Evolutionary conservation across 1,284 basidiomycete genomes (phyloP).

Genomic region (Cryptococcus hybrid): DNA sequence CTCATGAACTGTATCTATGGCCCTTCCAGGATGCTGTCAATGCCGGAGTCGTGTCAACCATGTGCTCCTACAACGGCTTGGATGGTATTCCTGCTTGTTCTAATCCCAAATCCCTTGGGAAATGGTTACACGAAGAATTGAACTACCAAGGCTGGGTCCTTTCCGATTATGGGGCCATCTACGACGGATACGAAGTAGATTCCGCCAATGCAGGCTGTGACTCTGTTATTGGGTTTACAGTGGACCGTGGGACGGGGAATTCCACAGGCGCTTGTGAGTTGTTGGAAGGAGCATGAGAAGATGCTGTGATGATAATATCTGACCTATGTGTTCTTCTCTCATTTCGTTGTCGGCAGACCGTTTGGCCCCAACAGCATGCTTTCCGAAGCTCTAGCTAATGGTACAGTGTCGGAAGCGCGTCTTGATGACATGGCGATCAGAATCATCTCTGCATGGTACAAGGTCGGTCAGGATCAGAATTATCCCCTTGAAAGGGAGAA

Average conservation of each 20-base stretch:
- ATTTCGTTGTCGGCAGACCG: neutral
- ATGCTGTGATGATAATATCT: neutral
- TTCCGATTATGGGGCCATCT: constrained; percentile 24
- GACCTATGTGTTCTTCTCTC: neutral
- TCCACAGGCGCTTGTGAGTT: too few species aligned
- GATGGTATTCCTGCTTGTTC: constrained; percentile 65
- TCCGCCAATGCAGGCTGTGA: neutral
- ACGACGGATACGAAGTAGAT: constrained; percentile 22
- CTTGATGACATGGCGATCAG: constrained; percentile 36
- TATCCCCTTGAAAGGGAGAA: constrained; percentile 3
- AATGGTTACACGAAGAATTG: constrained; percentile 19
- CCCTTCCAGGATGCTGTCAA: constrained; percentile 65
- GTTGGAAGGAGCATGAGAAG: too few species aligned
- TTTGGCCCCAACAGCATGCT: constrained; percentile 9
- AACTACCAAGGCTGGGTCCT: constrained; percentile 32
- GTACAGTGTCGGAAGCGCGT: constrained; percentile 21
- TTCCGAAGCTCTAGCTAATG: constrained; percentile 7
- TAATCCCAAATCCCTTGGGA: constrained; percentile 46
- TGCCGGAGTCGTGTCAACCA: constrained; percentile 67
- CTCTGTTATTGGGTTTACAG: constrained; percentile 11
- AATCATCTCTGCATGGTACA: constrained; percentile 31
- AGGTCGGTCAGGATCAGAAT: constrained; percentile 30
- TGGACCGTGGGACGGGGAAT: neutral
- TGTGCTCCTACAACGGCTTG: constrained; percentile 69
- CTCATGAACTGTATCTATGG: constrained; percentile 22